phyloP scores from a whole-genome alignment of 352 stramenopile species.

The Phytophthora quininea region DNA sequence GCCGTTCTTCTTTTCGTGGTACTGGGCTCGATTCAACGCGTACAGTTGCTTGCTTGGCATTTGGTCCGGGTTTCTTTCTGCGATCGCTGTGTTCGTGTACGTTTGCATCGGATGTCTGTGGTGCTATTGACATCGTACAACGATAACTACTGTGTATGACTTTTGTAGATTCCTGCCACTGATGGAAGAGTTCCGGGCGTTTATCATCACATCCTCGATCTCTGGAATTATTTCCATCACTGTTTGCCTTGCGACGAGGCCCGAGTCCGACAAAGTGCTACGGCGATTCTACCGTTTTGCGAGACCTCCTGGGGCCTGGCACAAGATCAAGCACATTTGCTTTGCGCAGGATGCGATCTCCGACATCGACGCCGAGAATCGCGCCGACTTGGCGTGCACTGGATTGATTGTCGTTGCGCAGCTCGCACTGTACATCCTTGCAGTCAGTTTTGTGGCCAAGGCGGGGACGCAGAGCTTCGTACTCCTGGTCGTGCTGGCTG shows the following conservation, averaged over 20 bases:
- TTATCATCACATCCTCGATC: slow-evolving; percentile 49
- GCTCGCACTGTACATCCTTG: slow-evolving; percentile 50
- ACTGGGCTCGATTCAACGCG: slow-evolving; percentile 67
- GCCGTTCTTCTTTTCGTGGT: slow-evolving; percentile 66
- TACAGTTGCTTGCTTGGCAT: slow-evolving; percentile 47
- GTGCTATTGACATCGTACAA: no score
- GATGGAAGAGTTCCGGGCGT: slow-evolving; percentile 39
- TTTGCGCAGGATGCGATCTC: slow-evolving; percentile 33
- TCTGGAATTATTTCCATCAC: slow-evolving; percentile 34
- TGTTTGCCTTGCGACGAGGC: not conserved
- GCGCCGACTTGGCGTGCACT: slow-evolving; percentile 43
- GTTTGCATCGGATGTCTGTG: not conserved
- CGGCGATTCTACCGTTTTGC: not conserved
- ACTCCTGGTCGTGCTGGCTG: slow-evolving; percentile 28
- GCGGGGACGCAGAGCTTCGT: slow-evolving; percentile 44
- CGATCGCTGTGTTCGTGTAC: slow-evolving; percentile 53
- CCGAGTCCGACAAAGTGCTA: not conserved
- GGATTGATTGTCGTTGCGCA: slow-evolving; percentile 50
- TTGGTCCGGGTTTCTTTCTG: slow-evolving; percentile 41
- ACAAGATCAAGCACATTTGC: slow-evolving; percentile 39
- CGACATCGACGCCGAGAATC: slow-evolving; percentile 50
- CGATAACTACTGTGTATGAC: not conserved
- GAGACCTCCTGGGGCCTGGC: not conserved
- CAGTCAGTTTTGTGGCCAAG: slow-evolving; percentile 52
- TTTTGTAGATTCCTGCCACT: slow-evolving; percentile 33